Conservation (phyloP, 805 yeast species). For the Yarrowia sp. region DNA sequence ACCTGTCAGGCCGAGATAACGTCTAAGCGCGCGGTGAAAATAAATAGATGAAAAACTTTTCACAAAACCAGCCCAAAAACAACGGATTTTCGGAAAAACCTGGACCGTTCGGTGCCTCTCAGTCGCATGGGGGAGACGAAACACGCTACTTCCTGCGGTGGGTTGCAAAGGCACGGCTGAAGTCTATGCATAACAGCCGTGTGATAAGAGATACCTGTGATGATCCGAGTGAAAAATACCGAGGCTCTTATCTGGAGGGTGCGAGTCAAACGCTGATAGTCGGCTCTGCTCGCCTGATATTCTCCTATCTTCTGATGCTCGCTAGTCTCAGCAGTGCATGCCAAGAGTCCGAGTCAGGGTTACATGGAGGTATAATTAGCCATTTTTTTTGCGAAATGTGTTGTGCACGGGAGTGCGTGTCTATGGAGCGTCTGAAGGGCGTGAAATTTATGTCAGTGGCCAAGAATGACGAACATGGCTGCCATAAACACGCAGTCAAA, state of each 20-base stretch:
- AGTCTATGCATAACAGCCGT: constrained; percentile 1
- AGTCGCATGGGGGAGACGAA: too few relatives aligned
- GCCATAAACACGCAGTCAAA: too few relatives aligned
- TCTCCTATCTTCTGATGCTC: not conserved
- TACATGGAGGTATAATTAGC: not conserved
- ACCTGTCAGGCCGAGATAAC: not conserved
- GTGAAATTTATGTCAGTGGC: not conserved
- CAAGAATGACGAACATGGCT: too few relatives aligned
- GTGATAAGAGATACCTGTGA: not conserved
- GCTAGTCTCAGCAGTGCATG: constrained; percentile 15
- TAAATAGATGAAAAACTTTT: too few relatives aligned
- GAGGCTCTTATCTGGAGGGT: not conserved
- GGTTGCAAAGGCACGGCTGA: constrained; percentile 1
- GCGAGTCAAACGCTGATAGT: not conserved
- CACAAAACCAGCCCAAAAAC: too few relatives aligned
- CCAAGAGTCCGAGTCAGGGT: constrained; percentile 23
- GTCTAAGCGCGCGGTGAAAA: constrained; percentile 4
- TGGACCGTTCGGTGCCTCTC: too few relatives aligned
- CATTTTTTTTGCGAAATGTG: too few relatives aligned
- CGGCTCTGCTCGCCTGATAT: not conserved
- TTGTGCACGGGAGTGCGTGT: too few relatives aligned
- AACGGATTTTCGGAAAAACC: not conserved
- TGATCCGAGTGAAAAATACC: not conserved
- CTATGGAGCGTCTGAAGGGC: too few relatives aligned
- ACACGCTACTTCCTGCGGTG: too few relatives aligned